A percentile compares a stretch with the other conserved stretches of the same genome.
Evolutionary conservation across 768 basidiomycete species (phyloP).

Genomic region (Rickenella mellea): DNA sequence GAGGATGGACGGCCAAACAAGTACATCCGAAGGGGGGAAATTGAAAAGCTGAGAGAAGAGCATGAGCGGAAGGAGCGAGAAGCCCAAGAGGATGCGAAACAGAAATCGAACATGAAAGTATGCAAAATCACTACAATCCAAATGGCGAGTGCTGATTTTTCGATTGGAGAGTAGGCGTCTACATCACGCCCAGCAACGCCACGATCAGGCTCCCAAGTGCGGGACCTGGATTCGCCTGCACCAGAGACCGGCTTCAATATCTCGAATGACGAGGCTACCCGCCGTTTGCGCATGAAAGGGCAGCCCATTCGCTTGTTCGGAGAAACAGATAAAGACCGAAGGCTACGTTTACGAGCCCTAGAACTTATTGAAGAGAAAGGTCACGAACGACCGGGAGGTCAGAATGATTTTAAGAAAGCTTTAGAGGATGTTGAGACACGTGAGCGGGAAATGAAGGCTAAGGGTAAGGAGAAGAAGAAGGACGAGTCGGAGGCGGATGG

Average conservation of each 20-base stretch:
- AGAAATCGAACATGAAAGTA: slow-evolving; percentile 15
- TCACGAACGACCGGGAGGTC: slow-evolving; percentile 68
- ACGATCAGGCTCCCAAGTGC: slow-evolving; percentile 24
- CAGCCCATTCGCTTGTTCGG: slow-evolving; percentile 94
- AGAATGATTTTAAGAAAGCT: slow-evolving; percentile 92
- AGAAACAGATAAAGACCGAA: slow-evolving; percentile 89
- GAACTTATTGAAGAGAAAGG: slow-evolving; percentile 93
- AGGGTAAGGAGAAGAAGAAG: slow-evolving; percentile 46
- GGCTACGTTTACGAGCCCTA: slow-evolving; percentile 81
- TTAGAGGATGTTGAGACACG: slow-evolving; percentile 81
- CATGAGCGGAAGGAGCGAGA: slow-evolving; percentile 30
- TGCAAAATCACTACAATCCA: slow-evolving; percentile 16
- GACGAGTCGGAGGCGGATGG: slow-evolving; percentile 34
- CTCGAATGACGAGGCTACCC: slow-evolving; percentile 85
- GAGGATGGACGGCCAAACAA: slow-evolving; percentile 49
- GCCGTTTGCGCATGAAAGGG: slow-evolving; percentile 81
- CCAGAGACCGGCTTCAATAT: slow-evolving; percentile 60
- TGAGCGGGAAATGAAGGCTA: slow-evolving; percentile 47
- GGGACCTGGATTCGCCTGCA: slow-evolving; percentile 30
- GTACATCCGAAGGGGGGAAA: slow-evolving; percentile 87
- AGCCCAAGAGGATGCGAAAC: slow-evolving; percentile 21
- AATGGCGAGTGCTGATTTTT: slow-evolving; percentile 33
- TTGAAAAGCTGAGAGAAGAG: slow-evolving; percentile 59
- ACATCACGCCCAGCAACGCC: slow-evolving; percentile 13
- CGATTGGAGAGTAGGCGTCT: slow-evolving; percentile 16